A percentile compares a stretch with the other conserved stretches of the same genome.
These are phyloP conservation scores for Coemansia sp. DNA, from an alignment of 192 early-diverging fungal genomes.

Conservation along the genomic window DNA sequence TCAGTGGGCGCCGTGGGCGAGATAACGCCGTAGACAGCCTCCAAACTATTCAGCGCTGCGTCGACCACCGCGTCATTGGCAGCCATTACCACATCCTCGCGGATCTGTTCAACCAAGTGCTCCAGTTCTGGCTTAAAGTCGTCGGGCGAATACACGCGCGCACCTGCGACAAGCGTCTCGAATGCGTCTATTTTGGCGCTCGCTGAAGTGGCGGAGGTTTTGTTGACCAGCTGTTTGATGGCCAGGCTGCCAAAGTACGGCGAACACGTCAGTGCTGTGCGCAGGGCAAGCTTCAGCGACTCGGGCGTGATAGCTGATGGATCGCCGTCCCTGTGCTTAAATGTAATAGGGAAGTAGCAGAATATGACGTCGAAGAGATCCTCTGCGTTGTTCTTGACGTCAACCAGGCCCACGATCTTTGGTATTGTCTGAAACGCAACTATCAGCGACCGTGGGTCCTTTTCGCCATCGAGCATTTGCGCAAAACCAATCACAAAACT, in stretches of 20 bases:
- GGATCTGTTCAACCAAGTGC: slow-evolving; percentile 68
- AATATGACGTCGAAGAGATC: slow-evolving; percentile 97
- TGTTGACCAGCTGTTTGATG: slow-evolving; percentile 87
- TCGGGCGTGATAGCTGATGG: slow-evolving; percentile 91
- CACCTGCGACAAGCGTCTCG: slow-evolving; percentile 81
- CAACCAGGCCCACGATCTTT: slow-evolving; percentile 72
- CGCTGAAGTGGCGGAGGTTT: slow-evolving; percentile 80
- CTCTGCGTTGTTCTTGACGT: slow-evolving; percentile 79
- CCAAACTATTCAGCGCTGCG: slow-evolving; percentile 69
- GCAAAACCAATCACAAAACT: slow-evolving; percentile 85
- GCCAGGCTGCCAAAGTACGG: slow-evolving; percentile 80
- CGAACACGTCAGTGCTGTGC: slow-evolving; percentile 76
- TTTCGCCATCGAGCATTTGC: slow-evolving; percentile 93
- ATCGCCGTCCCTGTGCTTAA: slow-evolving; percentile 94
- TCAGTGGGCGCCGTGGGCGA: slow-evolving; percentile 35
- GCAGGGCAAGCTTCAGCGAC: slow-evolving; percentile 80
- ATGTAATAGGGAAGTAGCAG: slow-evolving; percentile 99
- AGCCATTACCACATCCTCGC: slow-evolving; percentile 73
- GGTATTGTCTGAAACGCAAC: slow-evolving; percentile 80
- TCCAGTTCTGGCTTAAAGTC: slow-evolving; percentile 70
- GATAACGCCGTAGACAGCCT: slow-evolving; percentile 64
- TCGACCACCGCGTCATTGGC: slow-evolving; percentile 69
- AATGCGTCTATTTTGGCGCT: slow-evolving; percentile 96
- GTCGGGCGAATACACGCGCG: slow-evolving; percentile 73
- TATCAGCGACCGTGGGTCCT: slow-evolving; percentile 96